Base-by-base conservation (phyloP, 768 basidiomycete genomes). In the Cyclocybe aegerita region DNA sequence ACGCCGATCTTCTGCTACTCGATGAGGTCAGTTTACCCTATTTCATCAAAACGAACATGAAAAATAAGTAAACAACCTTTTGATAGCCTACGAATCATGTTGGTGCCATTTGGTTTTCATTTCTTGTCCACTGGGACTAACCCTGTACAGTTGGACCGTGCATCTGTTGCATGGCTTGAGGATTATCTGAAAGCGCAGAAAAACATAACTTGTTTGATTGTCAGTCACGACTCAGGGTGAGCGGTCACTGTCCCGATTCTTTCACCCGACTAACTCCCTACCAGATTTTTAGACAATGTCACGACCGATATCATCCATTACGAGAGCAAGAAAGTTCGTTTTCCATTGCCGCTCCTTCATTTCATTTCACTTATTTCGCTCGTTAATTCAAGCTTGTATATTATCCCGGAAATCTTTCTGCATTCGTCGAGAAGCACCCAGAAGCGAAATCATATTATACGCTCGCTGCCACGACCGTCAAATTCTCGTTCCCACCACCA, bases 271-370 rank as follows among this genome's bases (percentile, higher is more conserved):
- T 49, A 16, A 39, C 12, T 11, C 7, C 43, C 12, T 32, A 9
- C 9, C 49, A 91, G 89, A 51, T 98, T 98, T 76, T 76, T 98
- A 61, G 95, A 98, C 73, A 86, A 89, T 70, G 85, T 97, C 48
- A 95, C 94, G 51, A 92, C 95, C 57, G 94, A 98, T 70, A 93
- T 98, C 62, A 93, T 98, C 55, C 95, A 97, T 75, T 98, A 97
- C 72, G 94, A 97, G 74, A 72, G 74, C 48, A 98, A 98, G 76
- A 96, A 94, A 79, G 88, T 82, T 42, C 43, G 57, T 46, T 31
- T 35, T 44, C 23, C 39, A 17, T 16, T 49, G 44, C 39, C 55
- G 47, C 55, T 58, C 53, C 43, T 39, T 43, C 17, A 31, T 15
- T 23, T 39, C 32, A 37, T 32, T 46, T 40, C 49, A 58, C 45